phyloP scores from a whole-genome alignment of 129 eudicot genomes.

The Scalesia atractyloides region DNA sequence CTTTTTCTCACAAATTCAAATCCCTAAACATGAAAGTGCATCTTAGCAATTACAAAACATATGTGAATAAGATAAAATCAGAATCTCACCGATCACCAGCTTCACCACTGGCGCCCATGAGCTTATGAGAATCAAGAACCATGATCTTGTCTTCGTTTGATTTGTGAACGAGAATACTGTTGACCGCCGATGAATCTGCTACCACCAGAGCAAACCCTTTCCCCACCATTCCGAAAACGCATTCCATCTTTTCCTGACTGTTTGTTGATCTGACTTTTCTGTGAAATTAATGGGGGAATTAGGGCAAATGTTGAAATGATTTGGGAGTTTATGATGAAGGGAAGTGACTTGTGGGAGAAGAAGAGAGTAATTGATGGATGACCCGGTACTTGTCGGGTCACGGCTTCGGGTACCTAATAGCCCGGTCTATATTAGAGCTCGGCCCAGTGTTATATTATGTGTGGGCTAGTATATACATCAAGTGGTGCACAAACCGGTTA shows the following conservation, averaged over 20 bases:
- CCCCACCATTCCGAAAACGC: constrained; percentile 90
- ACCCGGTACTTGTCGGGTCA: background rate
- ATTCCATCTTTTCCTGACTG: constrained; percentile 57
- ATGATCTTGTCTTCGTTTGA: constrained; percentile 91
- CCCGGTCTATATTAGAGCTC: background rate
- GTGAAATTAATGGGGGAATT: constrained; percentile 11
- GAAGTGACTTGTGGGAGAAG: constrained; percentile 36
- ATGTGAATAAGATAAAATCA: background rate
- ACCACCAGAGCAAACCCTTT: constrained; percentile 86
- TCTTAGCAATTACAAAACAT: background rate
- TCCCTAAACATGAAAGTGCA: constrained; percentile 6
- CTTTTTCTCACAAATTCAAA: constrained; percentile 9
- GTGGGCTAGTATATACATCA: too few relatives aligned
- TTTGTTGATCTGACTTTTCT: constrained; percentile 19
- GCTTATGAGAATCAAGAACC: constrained; percentile 95
- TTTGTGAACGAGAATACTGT: constrained; percentile 94
- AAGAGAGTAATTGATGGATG: constrained; percentile 29
- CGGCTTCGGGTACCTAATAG: constrained; percentile 2
- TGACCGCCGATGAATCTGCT: constrained; percentile 96
- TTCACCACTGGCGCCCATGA: constrained; percentile 98
- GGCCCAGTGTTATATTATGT: background rate
- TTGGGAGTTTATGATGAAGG: background rate
- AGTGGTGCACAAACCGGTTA: too few relatives aligned
- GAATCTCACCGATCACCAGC: constrained; percentile 78
- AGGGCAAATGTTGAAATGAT: background rate